phyloP scores from a whole-genome alignment of 202 grass and related monocot genomes.

The Panicum virgatum region DNA sequence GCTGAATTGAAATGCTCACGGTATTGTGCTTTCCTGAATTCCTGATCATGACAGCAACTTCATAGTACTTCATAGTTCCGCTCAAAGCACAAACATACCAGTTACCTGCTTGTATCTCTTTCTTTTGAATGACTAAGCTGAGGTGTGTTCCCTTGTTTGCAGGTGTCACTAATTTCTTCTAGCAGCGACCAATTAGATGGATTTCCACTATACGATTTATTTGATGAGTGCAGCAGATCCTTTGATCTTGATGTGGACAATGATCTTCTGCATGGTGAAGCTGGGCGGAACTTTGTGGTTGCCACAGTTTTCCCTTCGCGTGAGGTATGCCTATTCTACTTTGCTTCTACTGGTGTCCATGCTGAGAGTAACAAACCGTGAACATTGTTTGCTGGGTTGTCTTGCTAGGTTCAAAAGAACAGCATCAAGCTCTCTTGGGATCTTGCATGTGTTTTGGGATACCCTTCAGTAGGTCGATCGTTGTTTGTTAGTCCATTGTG shows the following conservation, averaged over 20 bases:
- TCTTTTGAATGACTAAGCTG: conserved; percentile 15
- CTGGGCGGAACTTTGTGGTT: conserved; percentile 69
- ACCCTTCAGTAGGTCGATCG: conserved; percentile 46
- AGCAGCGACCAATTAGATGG: conserved; percentile 15
- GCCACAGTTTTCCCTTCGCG: conserved; percentile 64
- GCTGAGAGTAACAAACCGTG: conserved; percentile 6
- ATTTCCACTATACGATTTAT: conserved; percentile 54
- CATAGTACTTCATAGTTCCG: background rate
- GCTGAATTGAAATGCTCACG: background rate
- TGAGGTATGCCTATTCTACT: conserved; percentile 45
- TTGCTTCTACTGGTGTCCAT: background rate
- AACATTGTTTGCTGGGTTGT: conserved; percentile 19
- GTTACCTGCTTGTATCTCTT: conserved; percentile 7
- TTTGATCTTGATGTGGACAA: conserved; percentile 58
- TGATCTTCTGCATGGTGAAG: conserved; percentile 44
- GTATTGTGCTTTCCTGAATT: background rate
- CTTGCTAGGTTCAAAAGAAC: conserved; percentile 75
- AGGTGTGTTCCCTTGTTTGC: conserved; percentile 26
- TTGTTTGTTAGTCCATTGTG: conserved; percentile 61
- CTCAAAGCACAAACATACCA: background rate
- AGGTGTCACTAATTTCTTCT: conserved; percentile 65
- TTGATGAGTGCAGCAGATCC: conserved; percentile 46
- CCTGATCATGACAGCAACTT: conserved; percentile 3
- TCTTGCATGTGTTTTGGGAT: conserved; percentile 72
- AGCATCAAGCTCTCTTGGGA: conserved; percentile 80